These are phyloP conservation scores for Hypoxylon crocopeplum DNA, from an alignment of 495 filamentous ascomycete genomes.

Conservation along the genomic window DNA sequence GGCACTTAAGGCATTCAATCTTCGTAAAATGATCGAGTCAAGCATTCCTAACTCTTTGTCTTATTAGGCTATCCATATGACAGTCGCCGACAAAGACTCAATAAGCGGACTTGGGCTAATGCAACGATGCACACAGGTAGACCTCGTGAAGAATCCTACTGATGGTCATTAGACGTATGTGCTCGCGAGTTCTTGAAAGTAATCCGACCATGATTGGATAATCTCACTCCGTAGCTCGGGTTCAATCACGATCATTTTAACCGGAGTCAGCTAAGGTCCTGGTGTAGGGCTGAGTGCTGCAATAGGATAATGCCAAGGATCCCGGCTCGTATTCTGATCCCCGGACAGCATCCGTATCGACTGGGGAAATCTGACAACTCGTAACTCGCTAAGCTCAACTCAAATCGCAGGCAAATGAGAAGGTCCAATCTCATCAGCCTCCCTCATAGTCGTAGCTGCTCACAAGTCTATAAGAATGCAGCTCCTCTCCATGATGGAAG, in stretches of 20 bases:
- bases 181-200: background rate
- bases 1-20: too few species aligned
- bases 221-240: background rate
- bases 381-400: constrained; percentile 1
- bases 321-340: constrained; percentile 6
- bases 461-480: constrained; percentile 14
- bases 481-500: background rate
- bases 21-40: too few species aligned
- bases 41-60: background rate
- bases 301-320: constrained; percentile 1
- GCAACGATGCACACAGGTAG: background rate
- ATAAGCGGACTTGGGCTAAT: constrained; percentile 18
- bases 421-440: background rate
- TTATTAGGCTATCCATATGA: background rate
- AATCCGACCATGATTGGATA: background rate
- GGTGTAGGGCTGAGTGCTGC: constrained; percentile 2
- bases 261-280: constrained; percentile 6
- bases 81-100: background rate
- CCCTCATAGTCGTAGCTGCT: background rate
- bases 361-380: constrained; percentile 6
- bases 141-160: constrained; percentile 3
- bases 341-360: background rate
- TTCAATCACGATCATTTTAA: constrained; percentile 19
- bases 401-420: background rate
- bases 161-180: constrained; percentile 1